phyloP scores from a whole-genome alignment of 1,284 basidiomycete species.

The Apiotrichum mycotoxinovorans region DNA sequence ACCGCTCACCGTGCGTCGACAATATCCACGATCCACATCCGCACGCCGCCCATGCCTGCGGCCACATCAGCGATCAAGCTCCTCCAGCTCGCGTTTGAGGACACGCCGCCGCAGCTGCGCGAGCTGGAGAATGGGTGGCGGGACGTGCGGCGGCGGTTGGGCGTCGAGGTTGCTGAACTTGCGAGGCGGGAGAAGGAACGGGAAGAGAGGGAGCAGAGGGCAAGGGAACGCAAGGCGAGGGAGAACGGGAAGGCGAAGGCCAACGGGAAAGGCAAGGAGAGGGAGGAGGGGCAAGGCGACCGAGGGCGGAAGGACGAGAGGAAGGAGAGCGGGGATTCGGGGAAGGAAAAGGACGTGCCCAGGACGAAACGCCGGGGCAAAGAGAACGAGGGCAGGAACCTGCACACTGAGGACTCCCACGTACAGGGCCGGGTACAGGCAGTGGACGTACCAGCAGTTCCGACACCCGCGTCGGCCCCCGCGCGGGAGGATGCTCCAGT shows the following conservation, averaged over 20 bases:
- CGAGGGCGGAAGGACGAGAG: neutral
- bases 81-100: constrained; percentile 21
- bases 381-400: too few relatives aligned
- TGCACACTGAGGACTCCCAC: too few relatives aligned
- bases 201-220: constrained; percentile 5
- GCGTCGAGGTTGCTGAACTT: constrained; percentile 16
- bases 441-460: too few relatives aligned
- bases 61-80: constrained; percentile 12
- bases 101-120: constrained; percentile 34
- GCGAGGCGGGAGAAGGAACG: neutral
- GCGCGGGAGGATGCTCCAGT: neutral
- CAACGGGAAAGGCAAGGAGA: neutral
- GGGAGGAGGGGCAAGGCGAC: neutral
- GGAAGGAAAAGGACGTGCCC: neutral
- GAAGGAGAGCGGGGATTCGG: neutral
- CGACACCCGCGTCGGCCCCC: too few relatives aligned
- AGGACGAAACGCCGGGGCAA: too few relatives aligned
- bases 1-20: too few relatives aligned
- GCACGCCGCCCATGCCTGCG: neutral
- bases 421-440: too few relatives aligned
- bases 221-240: neutral
- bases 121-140: constrained; percentile 38
- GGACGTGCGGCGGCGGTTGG: constrained; percentile 2
- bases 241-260: neutral
- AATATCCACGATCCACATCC: neutral